Base-by-base conservation (phyloP, 805 yeast species). In the Lipomyces oligophaga region DNA sequence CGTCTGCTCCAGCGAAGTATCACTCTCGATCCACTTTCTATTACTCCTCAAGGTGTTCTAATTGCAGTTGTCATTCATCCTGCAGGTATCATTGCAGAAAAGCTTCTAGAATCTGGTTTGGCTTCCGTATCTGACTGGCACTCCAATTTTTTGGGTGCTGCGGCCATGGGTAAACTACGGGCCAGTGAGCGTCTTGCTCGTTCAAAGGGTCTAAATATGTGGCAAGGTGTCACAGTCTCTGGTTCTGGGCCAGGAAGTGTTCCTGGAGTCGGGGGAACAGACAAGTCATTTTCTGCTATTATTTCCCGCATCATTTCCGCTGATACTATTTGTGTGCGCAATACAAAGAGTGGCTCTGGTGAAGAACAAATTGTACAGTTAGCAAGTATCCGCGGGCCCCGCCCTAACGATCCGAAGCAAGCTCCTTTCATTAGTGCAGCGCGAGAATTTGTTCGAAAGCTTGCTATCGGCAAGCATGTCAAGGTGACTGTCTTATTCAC, bases 91-190 rank as follows among this genome's bases (percentile, higher is more conserved):
- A 80, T 85, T 58, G 78, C 83, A 47, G 83, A 79, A 55, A 76
- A 77, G 54, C 67, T 86, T 46, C 71, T 86, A 48, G 78, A 75
- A 46, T 72, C 71, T 45, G 96, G 96, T 8, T 71, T 81, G 25
- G 95, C 83, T 10, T 80, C 79, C 55, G 79, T 85, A 39, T 76
- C 80, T 21, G 95, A 86, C 63, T 81, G 90, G 87, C 95, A 87
- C 62, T 77, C 87, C 1, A 61, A 75, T 11, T 58, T 78, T 34
- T 68, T 86, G 47, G 95, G 95, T 4, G 68, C 87, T 8, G 66
- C 72, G 35, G 69, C 70, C 20, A 84, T 86, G 88, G 57, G 74
- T 1, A 61, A 63, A 28, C 72, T 84, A 44, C 76, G 95, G 60
- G 74, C 71, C 48, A 78, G 81, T 22, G 94, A 85, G 63, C 76